Base-by-base conservation (phyloP, 176 grass and related monocot species). In the Dendrocalamus sinicus region DNA sequence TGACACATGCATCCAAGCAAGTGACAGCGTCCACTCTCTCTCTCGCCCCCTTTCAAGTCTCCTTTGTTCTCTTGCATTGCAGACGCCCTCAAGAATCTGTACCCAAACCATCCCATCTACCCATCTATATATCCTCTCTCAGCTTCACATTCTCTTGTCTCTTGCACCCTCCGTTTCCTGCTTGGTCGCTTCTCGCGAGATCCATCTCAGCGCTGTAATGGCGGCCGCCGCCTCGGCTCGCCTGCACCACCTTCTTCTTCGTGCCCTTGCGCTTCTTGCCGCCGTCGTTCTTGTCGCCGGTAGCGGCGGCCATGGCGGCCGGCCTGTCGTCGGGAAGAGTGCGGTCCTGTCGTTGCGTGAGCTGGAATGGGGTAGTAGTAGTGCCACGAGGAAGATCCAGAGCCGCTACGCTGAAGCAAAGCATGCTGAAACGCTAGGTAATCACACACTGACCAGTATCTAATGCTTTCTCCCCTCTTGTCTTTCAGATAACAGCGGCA, bases 371-470 rank as follows among this genome's bases (percentile, higher is more conserved):
- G 85, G 61, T 43, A 5, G 37, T 39, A 39, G 37, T 39, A 39
- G 37, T 39, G 46, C 73, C 7, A 67, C 45, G 2, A 51, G 44
- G 35, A 62, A 76, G 70, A 61, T 28, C 63, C 74, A 14, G 28
- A 41, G 45, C 13, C 48, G 7, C 64, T 41, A 83, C 71, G 60
- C 12, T 46, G 80, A 32, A 67, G 9, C 48, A 47, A 62, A 30
- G 11, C 61, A 67, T 55, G 62, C 87, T 77, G 7, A 82, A 28
- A 81, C 47, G 76, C 62, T 63, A 87, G 89, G 93, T 98, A 78
- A 89, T 59, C 67, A 7, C 8, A 8, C 58, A 60, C 58, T n/a
- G 24, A 1, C 20, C 10, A 7, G 19, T 24, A 22, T 14, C 19
- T 55, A 8, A 19, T 58, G 54, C 54, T 58, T 22, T 58, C 14